Evolutionary conservation across 2,329 filamentous ascomycete species (phyloP), one percentile per base, ranked within the genome.

Genomic region (Fusarium pseudonygamai): DNA sequence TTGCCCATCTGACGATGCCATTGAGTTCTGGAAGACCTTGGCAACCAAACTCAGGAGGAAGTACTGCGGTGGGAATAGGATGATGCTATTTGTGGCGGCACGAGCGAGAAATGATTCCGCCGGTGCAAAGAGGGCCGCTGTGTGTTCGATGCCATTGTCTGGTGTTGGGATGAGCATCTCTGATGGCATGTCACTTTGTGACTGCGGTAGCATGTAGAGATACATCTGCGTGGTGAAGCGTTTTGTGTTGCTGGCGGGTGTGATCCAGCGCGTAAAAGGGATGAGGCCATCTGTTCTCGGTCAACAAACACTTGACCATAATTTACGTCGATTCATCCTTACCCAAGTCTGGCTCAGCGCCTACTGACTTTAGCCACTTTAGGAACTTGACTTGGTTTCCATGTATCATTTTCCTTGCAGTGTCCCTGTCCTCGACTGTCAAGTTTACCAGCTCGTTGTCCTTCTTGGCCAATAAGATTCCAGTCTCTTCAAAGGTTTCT

Each of bases 151-250:
- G 22, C 88, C 88, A 30, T 93, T 93, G 77, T 96, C 94, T 5
- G 95, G 92, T 6, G 89, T 88, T 36, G 93, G 92, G 53, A 94
- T 86, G 76, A 88, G 85, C 73, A 87, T 90, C 78, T 87, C 88
- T 6, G 82, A 79, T 5, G 82, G 78, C 52, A 79, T 67, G 11
- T 73, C 53, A 12, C 71, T 69, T 20, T 71, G 73, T 58, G 77
- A 77, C 4, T 81, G 83, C 0, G 95, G 95, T 6, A 98, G 87
- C 82, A 97, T 92, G 82, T 97, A 97, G 16, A 98, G 82, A 83
- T 98, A 99, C 96, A 98, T 98, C 80, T 98, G 95, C 2, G 96
- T 98, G 0, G 93, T 94, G 83, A 97, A 99, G 50, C 96, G 89
- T 76, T 92, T 94, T 1, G 91, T 88, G 4, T 92, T 84, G 69